phyloP scores from a whole-genome alignment of 2,329 filamentous ascomycete genomes.

The Alternaria novae-zelandiae region DNA sequence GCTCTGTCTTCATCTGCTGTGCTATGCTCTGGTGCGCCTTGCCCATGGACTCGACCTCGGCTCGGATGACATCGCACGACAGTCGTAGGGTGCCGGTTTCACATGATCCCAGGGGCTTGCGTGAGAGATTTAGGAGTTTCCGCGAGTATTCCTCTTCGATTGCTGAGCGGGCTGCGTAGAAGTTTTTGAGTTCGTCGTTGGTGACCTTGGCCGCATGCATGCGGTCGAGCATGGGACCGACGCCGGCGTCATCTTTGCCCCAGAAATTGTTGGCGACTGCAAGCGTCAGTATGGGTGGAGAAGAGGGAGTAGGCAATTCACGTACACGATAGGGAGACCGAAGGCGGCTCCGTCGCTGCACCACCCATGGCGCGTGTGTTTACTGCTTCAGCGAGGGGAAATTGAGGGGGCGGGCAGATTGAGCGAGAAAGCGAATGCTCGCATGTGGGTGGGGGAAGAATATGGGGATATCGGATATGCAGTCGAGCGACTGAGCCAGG shows the following conservation, averaged over 20 bases:
- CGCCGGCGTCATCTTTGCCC: constrained; percentile 98
- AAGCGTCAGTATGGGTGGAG: constrained; percentile 37
- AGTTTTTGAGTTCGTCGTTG: constrained; percentile 83
- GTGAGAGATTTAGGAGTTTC: constrained; percentile 83
- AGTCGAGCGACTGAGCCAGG: constrained; percentile 29
- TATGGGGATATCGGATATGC: constrained; percentile 22
- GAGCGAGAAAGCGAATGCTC: constrained; percentile 21
- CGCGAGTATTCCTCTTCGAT: constrained; percentile 97
- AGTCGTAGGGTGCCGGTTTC: constrained; percentile 83
- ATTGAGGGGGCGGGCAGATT: constrained; percentile 12
- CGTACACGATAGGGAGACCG: constrained; percentile 68
- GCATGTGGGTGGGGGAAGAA: constrained; percentile 23
- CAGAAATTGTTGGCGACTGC: constrained; percentile 98
- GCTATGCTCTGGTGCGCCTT: constrained; percentile 93
- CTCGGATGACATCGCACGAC: constrained; percentile 86
- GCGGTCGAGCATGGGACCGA: constrained; percentile 86
- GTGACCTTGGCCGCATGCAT: constrained; percentile 95
- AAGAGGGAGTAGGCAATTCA: neutral
- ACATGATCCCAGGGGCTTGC: constrained; percentile 86
- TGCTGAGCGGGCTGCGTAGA: constrained; percentile 87
- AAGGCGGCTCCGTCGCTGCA: constrained; percentile 65
- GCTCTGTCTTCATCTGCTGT: constrained; percentile 90
- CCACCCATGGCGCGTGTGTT: constrained; percentile 62
- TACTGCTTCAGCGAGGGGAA: constrained; percentile 30
- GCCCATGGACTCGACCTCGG: constrained; percentile 89